phyloP scores from a whole-genome alignment of 2,329 filamentous ascomycete genomes.

The Lachnellula cervina region DNA sequence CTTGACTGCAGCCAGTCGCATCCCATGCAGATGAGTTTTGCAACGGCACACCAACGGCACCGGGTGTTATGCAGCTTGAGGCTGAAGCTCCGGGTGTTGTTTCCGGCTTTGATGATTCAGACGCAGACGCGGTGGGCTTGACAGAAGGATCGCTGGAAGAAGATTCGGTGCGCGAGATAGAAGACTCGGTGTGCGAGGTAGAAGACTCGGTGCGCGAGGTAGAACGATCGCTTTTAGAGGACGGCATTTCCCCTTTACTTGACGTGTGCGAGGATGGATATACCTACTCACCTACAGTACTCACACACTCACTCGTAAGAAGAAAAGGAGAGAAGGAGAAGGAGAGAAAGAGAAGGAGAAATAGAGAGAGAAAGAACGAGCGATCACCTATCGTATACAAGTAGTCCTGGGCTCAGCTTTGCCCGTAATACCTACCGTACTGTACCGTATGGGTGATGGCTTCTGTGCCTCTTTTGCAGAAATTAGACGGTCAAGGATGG shows the following conservation, averaged over 20 bases:
- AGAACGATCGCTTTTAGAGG: too few relatives aligned
- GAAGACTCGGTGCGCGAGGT: too few relatives aligned
- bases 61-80: not conserved
- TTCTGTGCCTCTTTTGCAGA: not conserved
- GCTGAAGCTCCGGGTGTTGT: too few relatives aligned
- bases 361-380: not conserved
- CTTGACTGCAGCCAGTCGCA: conserved; percentile 9
- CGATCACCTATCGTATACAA: not conserved
- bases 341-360: not conserved
- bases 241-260: too few relatives aligned
- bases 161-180: too few relatives aligned
- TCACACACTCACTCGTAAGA: not conserved
- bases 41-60: conserved; percentile 4
- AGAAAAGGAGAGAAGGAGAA: not conserved
- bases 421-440: too few relatives aligned
- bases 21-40: conserved; percentile 12
- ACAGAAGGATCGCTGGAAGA: too few relatives aligned
- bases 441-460: not conserved
- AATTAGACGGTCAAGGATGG: not conserved
- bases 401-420: not conserved
- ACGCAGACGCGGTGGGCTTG: too few relatives aligned
- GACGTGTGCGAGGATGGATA: too few relatives aligned
- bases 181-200: too few relatives aligned
- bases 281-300: too few relatives aligned
- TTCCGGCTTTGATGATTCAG: too few relatives aligned